Evolutionary conservation across 2,329 filamentous ascomycete genomes (phyloP).

Genomic region (Camillea tinctor): DNA sequence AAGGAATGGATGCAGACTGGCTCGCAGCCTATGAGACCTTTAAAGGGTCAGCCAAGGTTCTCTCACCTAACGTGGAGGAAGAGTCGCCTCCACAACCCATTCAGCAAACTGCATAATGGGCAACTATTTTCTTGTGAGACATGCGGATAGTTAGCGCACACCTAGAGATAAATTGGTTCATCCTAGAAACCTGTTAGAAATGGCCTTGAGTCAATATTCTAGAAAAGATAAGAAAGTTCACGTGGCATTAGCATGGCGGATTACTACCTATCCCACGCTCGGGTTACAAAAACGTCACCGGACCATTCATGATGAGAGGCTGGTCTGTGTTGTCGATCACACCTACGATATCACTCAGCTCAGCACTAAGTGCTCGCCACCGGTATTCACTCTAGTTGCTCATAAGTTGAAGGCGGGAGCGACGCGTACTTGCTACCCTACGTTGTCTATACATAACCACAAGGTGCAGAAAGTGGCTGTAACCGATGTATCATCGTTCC

Average conservation of each 20-base stretch:
- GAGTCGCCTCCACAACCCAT: background rate
- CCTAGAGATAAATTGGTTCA: too few relatives aligned
- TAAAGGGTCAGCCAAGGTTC: background rate
- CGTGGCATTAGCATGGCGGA: background rate
- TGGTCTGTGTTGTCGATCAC: background rate
- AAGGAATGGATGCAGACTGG: slow-evolving; percentile 35
- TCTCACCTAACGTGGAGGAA: background rate
- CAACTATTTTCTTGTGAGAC: too few relatives aligned
- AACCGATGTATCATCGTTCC: background rate
- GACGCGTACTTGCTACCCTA: too few relatives aligned
- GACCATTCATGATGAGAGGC: background rate
- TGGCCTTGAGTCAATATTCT: background rate
- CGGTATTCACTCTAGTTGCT: background rate
- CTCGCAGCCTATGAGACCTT: slow-evolving; percentile 18
- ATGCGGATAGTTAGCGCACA: too few relatives aligned
- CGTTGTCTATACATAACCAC: background rate
- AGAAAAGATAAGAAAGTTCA: background rate
- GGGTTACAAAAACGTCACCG: background rate
- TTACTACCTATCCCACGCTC: background rate
- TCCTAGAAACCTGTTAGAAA: background rate
- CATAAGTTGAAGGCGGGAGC: too few relatives aligned
- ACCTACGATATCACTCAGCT: background rate
- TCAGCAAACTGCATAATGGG: background rate
- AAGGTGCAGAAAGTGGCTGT: background rate
- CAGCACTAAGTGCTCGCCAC: background rate